Evolutionary conservation across 2,329 filamentous ascomycete species (phyloP).

Genomic region (Paracoccidioides brasiliensis): DNA sequence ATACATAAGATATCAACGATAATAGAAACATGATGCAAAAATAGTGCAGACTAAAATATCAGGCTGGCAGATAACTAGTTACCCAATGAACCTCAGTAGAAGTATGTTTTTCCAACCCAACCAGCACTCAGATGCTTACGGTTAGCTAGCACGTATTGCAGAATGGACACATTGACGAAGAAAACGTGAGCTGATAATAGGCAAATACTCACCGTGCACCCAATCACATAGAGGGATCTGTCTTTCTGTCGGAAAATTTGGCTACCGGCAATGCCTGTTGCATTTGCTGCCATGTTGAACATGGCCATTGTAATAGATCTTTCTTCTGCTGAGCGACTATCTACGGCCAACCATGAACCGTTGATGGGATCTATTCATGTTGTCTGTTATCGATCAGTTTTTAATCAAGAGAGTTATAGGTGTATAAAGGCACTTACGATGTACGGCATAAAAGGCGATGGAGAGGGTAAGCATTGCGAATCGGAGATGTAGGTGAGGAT

Average conservation of each 20-base stretch:
- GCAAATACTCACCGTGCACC: neutral
- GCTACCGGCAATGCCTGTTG: neutral
- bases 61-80: too few relatives aligned
- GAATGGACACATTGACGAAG: neutral
- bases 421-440: constrained; percentile 2
- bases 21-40: too few relatives aligned
- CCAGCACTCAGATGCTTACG: neutral
- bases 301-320: neutral
- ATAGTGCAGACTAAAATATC: too few relatives aligned
- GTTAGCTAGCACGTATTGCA: neutral
- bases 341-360: neutral
- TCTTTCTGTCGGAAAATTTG: neutral
- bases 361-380: neutral
- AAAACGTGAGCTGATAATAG: neutral
- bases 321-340: neutral
- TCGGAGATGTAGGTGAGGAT: constrained; percentile 29
- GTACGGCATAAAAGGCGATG: constrained; percentile 5
- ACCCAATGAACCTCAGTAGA: neutral
- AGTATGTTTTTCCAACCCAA: neutral
- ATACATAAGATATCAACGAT: too few relatives aligned
- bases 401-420: neutral
- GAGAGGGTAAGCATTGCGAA: constrained; percentile 4
- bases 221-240: neutral
- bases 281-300: neutral
- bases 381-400: neutral